phyloP scores from a whole-genome alignment of 192 early-diverging fungal genomes.

The Haplosporangium gracile region DNA sequence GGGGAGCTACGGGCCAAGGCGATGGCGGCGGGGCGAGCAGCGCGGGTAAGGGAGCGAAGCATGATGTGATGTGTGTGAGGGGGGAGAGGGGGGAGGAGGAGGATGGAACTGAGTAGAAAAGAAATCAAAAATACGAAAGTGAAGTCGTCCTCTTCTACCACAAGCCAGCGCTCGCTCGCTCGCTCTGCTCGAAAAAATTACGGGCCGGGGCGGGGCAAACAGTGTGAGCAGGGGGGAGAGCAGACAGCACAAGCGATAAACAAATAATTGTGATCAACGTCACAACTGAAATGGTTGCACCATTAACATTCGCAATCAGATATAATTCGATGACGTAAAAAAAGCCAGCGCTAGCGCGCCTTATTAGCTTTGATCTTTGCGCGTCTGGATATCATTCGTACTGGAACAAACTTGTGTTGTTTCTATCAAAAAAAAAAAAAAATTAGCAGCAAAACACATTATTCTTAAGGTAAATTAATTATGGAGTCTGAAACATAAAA shows the following conservation, averaged over 20 bases:
- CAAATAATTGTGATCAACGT: not conserved
- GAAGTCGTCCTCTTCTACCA: too few relatives aligned
- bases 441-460: too few relatives aligned
- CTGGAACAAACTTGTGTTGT: too few relatives aligned
- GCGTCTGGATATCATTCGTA: too few relatives aligned
- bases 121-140: conserved; percentile 9
- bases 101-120: conserved; percentile 37
- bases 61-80: conserved; percentile 18
- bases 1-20: conserved; percentile 64
- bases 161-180: not conserved
- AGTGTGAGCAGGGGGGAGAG: not conserved
- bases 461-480: too few relatives aligned
- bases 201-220: conserved; percentile 8
- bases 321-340: too few relatives aligned
- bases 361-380: too few relatives aligned
- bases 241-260: conserved; percentile 1
- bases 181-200: conserved; percentile 5
- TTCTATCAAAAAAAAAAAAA: too few relatives aligned
- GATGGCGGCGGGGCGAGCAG: conserved; percentile 63
- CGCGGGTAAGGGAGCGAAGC: conserved; percentile 60
- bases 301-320: too few relatives aligned
- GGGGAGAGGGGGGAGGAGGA: conserved; percentile 27
- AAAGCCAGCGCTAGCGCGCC: too few relatives aligned
- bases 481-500: too few relatives aligned
- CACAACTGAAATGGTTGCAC: too few relatives aligned